Conservation (phyloP, 768 basidiomycete genomes). For the Naganishia kalamii region DNA sequence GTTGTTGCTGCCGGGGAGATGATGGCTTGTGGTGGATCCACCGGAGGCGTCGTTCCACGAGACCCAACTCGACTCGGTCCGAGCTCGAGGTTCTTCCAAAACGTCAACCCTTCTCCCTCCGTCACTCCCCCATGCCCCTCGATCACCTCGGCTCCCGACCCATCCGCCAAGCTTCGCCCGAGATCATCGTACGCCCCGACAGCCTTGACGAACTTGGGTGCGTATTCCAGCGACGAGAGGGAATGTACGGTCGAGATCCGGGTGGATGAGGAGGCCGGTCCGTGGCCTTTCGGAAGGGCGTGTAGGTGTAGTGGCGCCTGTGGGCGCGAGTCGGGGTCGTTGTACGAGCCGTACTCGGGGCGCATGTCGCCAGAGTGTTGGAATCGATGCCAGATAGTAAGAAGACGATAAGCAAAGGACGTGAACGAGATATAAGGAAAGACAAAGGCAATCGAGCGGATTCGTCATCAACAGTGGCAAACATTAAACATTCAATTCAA, state of each 20-base stretch:
- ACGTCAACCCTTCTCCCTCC: not conserved
- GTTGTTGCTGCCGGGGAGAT: not conserved
- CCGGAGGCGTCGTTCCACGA: not conserved
- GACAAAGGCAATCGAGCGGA: not conserved
- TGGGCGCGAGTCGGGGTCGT: not conserved
- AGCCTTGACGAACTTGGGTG: constrained; percentile 19
- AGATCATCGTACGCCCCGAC: constrained; percentile 21
- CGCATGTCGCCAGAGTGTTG: not conserved
- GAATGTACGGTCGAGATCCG: not conserved
- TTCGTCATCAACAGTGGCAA: constrained; percentile 12
- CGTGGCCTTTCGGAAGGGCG: constrained; percentile 49
- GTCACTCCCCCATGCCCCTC: not conserved
- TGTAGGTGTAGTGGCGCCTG: constrained; percentile 62
- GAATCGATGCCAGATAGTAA: too few relatives aligned
- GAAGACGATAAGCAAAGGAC: too few relatives aligned
- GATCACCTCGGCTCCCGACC: not conserved
- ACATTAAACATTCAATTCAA: not conserved
- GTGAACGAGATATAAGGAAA: too few relatives aligned
- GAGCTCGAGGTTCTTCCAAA: constrained; percentile 20
- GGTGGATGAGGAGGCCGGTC: not conserved
- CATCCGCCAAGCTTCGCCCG: constrained; percentile 17
- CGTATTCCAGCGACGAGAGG: not conserved
- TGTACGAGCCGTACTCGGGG: not conserved
- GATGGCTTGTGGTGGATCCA: not conserved
- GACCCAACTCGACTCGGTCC: not conserved